phyloP scores from a whole-genome alignment of 2,329 filamentous ascomycete species.

The Calonectria pteridis region DNA sequence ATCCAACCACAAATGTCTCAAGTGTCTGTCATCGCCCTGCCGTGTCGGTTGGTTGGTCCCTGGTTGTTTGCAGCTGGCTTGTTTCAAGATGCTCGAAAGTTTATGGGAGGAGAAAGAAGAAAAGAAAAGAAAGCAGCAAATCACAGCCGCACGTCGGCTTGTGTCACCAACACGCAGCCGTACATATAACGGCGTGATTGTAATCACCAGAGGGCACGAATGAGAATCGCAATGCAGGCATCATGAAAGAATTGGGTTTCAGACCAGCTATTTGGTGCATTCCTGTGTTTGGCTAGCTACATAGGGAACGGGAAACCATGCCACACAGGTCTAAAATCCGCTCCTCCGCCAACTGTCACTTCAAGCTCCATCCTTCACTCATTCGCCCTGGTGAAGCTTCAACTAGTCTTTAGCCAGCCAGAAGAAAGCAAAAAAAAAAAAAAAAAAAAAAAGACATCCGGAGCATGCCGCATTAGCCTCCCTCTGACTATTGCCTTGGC shows the following conservation, averaged over 20 bases:
- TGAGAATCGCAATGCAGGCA: neutral
- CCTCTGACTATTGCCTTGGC: neutral
- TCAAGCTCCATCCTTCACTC: neutral
- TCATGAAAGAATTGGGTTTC: neutral
- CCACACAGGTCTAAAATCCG: neutral
- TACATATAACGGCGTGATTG: neutral
- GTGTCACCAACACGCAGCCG: neutral
- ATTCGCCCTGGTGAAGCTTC: neutral
- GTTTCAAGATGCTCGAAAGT: neutral
- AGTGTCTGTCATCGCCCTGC: neutral
- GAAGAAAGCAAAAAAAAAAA: neutral
- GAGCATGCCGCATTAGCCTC: neutral
- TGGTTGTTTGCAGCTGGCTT: neutral
- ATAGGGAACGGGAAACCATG: neutral
- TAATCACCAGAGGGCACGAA: neutral
- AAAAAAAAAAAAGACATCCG: neutral
- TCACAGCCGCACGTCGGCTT: neutral
- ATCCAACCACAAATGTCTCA: slow-evolving; percentile 6
- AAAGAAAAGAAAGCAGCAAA: neutral
- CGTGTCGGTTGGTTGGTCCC: neutral
- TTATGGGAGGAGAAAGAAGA: neutral
- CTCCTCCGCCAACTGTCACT: neutral
- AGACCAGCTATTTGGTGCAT: neutral
- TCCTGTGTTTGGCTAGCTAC: neutral
- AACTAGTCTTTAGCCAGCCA: neutral